These are phyloP conservation scores for Somion occarium DNA, from an alignment of 1,284 basidiomycete genomes.

Conservation along the genomic window DNA sequence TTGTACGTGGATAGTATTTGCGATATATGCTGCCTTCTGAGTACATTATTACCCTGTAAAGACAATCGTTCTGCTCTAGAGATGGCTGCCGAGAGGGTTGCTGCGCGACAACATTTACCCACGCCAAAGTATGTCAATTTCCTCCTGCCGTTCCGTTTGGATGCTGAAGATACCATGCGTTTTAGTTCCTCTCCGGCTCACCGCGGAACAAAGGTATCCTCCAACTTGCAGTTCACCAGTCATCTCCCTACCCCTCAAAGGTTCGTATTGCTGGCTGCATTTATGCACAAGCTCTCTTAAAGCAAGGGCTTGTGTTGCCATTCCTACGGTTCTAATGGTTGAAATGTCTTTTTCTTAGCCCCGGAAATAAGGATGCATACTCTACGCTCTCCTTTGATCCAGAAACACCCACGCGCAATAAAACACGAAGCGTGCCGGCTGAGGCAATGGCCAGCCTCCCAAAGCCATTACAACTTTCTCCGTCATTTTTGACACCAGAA, in stretches of 20 bases:
- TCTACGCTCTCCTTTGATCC: not conserved
- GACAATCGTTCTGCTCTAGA: not conserved
- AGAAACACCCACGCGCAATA: not conserved
- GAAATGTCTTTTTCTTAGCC: not conserved
- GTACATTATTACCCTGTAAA: not conserved
- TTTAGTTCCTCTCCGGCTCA: conserved; percentile 7
- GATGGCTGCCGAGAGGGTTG: not conserved
- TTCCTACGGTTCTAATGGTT: not conserved
- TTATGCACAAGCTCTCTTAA: not conserved
- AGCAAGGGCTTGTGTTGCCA: not conserved
- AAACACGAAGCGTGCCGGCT: not conserved
- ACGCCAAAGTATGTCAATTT: not conserved
- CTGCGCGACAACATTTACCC: conserved; percentile 1
- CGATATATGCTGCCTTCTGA: not conserved
- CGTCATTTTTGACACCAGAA: conserved; percentile 45
- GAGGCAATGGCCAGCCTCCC: too few relatives aligned
- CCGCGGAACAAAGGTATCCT: conserved; percentile 16
- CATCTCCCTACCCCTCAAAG: conserved; percentile 64
- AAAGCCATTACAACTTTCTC: conserved; percentile 3
- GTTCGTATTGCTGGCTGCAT: conserved; percentile 27
- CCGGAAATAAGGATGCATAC: not conserved
- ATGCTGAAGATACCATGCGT: not conserved
- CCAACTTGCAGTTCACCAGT: conserved; percentile 20
- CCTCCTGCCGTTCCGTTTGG: not conserved
- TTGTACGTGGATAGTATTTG: not conserved